A percentile compares a stretch with the other conserved stretches of the same genome.
Conservation (phyloP, 306 rosid species). For the barrel medic (Medicago truncatula) region DNA sequence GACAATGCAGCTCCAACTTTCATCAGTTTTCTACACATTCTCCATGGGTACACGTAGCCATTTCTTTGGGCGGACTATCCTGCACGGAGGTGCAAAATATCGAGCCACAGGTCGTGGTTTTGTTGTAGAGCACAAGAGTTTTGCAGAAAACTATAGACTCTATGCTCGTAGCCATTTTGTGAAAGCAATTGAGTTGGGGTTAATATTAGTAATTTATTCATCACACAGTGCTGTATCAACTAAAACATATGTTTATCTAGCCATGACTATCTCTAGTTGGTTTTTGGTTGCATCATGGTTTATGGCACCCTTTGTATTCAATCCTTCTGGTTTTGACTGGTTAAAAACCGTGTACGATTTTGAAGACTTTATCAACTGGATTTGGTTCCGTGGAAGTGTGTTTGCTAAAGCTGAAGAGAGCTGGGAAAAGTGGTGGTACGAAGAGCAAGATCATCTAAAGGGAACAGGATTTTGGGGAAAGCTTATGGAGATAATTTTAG, state of each 20-base stretch:
- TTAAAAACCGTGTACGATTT: constrained; percentile 82
- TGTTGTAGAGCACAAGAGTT: constrained; percentile 83
- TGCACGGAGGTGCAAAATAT: constrained; percentile 92
- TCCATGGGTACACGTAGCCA: constrained; percentile 88
- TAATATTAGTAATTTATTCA: constrained; percentile 74
- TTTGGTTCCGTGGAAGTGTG: constrained; percentile 75
- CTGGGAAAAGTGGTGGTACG: constrained; percentile 98
- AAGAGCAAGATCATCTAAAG: constrained; percentile 85
- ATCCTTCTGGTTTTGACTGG: constrained; percentile 95
- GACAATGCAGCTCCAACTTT: constrained; percentile 90
- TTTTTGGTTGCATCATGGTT: constrained; percentile 82
- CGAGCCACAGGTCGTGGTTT: constrained; percentile 95
- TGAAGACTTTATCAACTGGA: constrained; percentile 84
- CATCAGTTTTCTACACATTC: constrained; percentile 87
- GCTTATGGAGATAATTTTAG: constrained; percentile 74
- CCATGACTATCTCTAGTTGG: constrained; percentile 84
- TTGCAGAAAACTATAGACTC: constrained; percentile 90
- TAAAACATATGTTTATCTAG: constrained; percentile 71
- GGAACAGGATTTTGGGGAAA: constrained; percentile 80
- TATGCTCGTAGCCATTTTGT: constrained; percentile 92
- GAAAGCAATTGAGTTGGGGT: constrained; percentile 86
- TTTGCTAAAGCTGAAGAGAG: constrained; percentile 92
- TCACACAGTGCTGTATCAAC: constrained; percentile 64
- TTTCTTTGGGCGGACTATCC: constrained; percentile 80
- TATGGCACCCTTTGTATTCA: constrained; percentile 83